A percentile compares a stretch with the other conserved stretches of the same genome.
Evolutionary conservation across 495 filamentous ascomycete genomes (phyloP).

Genomic region (Xylona heveae): DNA sequence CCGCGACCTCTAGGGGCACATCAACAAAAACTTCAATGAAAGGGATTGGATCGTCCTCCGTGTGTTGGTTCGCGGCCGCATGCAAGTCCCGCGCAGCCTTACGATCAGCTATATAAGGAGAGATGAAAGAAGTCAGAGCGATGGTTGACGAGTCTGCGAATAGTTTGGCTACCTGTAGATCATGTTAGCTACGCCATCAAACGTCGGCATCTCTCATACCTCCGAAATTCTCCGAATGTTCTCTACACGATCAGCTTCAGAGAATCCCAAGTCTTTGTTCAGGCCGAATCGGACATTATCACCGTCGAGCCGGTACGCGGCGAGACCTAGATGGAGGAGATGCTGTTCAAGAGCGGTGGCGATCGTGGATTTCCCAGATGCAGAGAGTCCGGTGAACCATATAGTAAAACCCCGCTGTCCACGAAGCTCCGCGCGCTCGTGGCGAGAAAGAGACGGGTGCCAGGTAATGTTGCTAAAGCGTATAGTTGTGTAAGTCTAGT

Average conservation of each 20-base stretch:
- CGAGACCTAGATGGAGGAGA: conserved; percentile 60
- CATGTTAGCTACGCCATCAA: neutral
- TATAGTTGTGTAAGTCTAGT: conserved; percentile 4
- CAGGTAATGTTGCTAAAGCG: conserved; percentile 82
- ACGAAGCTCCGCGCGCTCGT: conserved; percentile 59
- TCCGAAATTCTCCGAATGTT: conserved; percentile 94
- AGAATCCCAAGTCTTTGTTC: conserved; percentile 93
- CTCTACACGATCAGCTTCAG: conserved; percentile 80
- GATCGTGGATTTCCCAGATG: conserved; percentile 89
- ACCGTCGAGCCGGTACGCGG: conserved; percentile 86
- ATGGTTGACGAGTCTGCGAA: conserved; percentile 80
- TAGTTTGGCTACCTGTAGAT: conserved; percentile 61
- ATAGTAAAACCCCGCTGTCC: conserved; percentile 81
- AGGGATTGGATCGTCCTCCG: conserved; percentile 38
- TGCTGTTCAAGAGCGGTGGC: conserved; percentile 92
- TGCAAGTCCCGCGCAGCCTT: conserved; percentile 65
- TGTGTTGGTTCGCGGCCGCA: conserved; percentile 23
- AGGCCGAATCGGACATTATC: conserved; percentile 97
- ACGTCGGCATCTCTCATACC: conserved; percentile 19
- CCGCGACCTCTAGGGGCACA: conserved; percentile 72
- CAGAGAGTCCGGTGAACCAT: conserved; percentile 93
- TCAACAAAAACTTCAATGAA: conserved; percentile 92
- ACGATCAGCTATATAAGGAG: conserved; percentile 73
- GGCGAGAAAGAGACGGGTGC: conserved; percentile 75
- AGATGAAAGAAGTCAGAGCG: conserved; percentile 91